Percentiles rank a stretch among this genome's conserved stretches.
Evolutionary conservation across 2,329 filamentous ascomycete genomes (phyloP).

Genomic region (Orbilia ellipsospora): DNA sequence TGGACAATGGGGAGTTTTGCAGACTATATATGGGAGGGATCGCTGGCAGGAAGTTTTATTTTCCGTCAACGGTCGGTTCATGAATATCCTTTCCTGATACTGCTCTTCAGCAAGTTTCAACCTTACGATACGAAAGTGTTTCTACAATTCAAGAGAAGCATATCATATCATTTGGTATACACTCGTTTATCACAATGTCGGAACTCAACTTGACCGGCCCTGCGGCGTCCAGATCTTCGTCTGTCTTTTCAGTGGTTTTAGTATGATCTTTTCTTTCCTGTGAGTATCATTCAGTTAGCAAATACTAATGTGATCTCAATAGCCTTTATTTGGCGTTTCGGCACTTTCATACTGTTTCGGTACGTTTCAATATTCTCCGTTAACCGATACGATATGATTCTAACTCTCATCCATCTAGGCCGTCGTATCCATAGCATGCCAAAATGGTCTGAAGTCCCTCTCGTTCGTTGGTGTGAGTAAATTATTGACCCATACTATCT

Average conservation of each 20-base stretch:
- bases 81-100: no score
- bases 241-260: constrained; percentile 49
- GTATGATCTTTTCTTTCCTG: constrained; percentile 14
- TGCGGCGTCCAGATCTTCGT: constrained; percentile 3
- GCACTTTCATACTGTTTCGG: constrained; percentile 46
- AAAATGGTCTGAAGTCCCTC: constrained; percentile 41
- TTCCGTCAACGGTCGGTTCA: no score
- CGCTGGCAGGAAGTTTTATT: no score
- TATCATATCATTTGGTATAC: no score
- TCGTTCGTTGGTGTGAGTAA: constrained; percentile 51
- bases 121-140: no score
- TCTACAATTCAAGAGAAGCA: no score
- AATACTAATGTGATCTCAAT: neutral
- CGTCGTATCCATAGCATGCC: constrained; percentile 48
- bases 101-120: no score
- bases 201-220: no score
- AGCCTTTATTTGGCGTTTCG: constrained; percentile 51
- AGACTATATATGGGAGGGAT: no score
- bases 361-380: constrained; percentile 20
- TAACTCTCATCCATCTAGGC: constrained; percentile 9
- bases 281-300: neutral
- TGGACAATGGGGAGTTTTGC: no score
- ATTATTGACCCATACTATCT: neutral
- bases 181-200: no score
- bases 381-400: neutral